Evolutionary conservation across 768 basidiomycete species (phyloP), one percentile per base, ranked within the genome.

Genomic region (Suillus subluteus): DNA sequence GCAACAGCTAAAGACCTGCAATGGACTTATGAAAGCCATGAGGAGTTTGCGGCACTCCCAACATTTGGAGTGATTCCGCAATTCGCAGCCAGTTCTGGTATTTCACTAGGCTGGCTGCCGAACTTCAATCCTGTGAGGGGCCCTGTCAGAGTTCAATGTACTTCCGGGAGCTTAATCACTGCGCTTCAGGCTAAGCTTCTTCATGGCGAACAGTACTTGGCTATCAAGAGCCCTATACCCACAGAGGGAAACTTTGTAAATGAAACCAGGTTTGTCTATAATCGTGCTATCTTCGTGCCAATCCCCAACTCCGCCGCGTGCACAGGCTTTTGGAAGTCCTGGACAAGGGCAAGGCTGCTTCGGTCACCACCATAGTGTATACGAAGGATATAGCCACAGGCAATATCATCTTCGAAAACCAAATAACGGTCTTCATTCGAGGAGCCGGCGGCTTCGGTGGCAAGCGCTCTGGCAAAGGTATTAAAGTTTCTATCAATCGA

Each of bases 391-490:
- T 91, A 73, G 74, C 74, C 55, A 87, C 89, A 0, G 96, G 95
- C 3, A 82, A 91, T 64, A 79, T 94, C 63, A 84, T 99, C 63
- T 97, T 94, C 74, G 95, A 98, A 79, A 98, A 94, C 77, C 93
- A 96, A 76, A 87, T 89, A 15, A 99, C 97, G 1, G 83, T 96
- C 1, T 92, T 98, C 78, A 88, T 97, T 68, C 93, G 98, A 65
- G 96, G 96, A 2, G 85, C 93, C 32, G 98, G 98, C n/a, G 96
- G 96, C 0, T 98, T 99, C 77, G 95, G 95, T 3, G 98, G 98
- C 21, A 94, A 92, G 81, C 92, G 94, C 66, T 80, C 78, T 38
- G 96, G 95, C 40, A 87, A 81, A 59, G 94, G 96, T 94, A 72
- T 84, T 71, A 44, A 21, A 32, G 7, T 21, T 43, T 23, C 44